Conservation (phyloP, 495 filamentous ascomycete genomes). For the Podospora australis region DNA sequence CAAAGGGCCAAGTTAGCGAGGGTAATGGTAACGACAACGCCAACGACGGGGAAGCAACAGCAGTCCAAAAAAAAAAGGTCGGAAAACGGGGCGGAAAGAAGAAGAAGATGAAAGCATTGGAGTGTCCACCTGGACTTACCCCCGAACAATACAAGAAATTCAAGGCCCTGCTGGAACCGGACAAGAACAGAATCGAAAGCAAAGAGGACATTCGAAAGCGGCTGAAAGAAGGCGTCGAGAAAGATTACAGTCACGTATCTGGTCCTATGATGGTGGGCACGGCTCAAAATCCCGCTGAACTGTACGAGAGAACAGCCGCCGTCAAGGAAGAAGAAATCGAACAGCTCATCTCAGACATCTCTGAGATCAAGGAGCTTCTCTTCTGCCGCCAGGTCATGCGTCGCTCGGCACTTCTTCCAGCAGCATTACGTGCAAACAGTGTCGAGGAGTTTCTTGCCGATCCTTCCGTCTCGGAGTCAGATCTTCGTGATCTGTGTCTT, state of each 20-base stretch:
- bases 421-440: constrained; percentile 35
- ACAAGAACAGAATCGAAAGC: constrained; percentile 38
- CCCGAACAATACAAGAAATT: constrained; percentile 2
- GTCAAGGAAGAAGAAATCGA: constrained; percentile 38
- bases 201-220: constrained; percentile 33
- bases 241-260: constrained; percentile 25
- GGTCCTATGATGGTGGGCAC: constrained; percentile 36
- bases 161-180: constrained; percentile 16
- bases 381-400: constrained; percentile 46
- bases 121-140: too few relatives aligned
- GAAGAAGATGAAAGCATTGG: constrained; percentile 26
- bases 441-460: constrained; percentile 45
- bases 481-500: constrained; percentile 44
- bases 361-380: constrained; percentile 44
- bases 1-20: constrained; percentile 3
- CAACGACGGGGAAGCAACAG: not conserved
- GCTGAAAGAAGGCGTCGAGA: constrained; percentile 34
- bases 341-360: constrained; percentile 35
- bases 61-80: constrained; percentile 17
- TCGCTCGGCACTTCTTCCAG: constrained; percentile 41
- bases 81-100: constrained; percentile 37
- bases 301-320: constrained; percentile 31
- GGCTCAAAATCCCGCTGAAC: constrained; percentile 31
- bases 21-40: not conserved
- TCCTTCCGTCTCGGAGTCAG: constrained; percentile 33